A percentile compares a stretch with the other conserved stretches of the same genome.
phyloP scores from a whole-genome alignment of 2,329 filamentous ascomycete species.

The Aureobasidium pullulans region DNA sequence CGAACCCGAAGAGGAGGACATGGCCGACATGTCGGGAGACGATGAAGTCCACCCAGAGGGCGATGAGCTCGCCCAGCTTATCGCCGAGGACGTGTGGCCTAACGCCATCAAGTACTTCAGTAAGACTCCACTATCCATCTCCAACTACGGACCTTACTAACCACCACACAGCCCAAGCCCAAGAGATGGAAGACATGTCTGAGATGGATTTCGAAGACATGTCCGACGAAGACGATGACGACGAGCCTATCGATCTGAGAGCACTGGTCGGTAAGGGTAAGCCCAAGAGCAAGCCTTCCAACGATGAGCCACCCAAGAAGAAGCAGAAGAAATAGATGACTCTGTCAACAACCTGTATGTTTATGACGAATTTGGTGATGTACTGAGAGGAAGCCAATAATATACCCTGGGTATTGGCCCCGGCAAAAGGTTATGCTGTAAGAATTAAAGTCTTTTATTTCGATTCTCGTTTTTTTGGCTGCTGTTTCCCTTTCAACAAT shows the following conservation, averaged over 20 bases:
- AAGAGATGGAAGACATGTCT: slow-evolving; percentile 61
- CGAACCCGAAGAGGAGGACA: slow-evolving; percentile 50
- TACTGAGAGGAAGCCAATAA: not conserved
- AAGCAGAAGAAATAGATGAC: slow-evolving; percentile 27
- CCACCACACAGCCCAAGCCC: slow-evolving; percentile 38
- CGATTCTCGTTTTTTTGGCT: not conserved
- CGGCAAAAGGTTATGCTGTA: not conserved
- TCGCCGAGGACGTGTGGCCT: slow-evolving; percentile 85
- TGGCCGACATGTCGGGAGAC: slow-evolving; percentile 56
- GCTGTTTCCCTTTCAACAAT: not conserved
- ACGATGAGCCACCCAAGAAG: slow-evolving; percentile 33
- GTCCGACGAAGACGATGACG: slow-evolving; percentile 49
- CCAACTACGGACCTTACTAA: not conserved
- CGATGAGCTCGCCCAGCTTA: slow-evolving; percentile 69
- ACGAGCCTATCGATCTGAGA: slow-evolving; percentile 42
- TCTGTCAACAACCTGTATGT: not conserved
- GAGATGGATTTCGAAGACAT: slow-evolving; percentile 41
- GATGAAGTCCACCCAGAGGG: slow-evolving; percentile 84
- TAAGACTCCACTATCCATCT: slow-evolving; percentile 42
- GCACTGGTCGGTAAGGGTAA: slow-evolving; percentile 41
- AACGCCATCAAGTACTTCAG: slow-evolving; percentile 86
- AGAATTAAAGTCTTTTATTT: not conserved
- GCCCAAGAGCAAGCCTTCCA: slow-evolving; percentile 19
- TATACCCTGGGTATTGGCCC: not conserved
- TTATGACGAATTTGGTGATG: not conserved